A percentile compares a stretch with the other conserved stretches of the same genome.
Conservation (phyloP, 163 green algal genomes). For the Scenedesmus sp. region DNA sequence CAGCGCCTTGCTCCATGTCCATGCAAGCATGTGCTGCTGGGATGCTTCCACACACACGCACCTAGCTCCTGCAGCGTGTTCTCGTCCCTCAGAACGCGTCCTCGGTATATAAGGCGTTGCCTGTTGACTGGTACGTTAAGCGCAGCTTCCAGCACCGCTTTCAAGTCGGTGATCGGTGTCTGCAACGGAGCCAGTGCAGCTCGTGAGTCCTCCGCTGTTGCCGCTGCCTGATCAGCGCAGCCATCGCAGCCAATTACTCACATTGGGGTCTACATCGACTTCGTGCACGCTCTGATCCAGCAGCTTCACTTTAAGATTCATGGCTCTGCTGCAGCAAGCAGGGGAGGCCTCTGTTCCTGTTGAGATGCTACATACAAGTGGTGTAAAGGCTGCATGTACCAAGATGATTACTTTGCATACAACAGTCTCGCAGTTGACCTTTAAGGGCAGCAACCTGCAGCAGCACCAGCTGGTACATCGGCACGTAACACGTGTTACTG, state of each 20-base stretch:
- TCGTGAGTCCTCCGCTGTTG: not conserved
- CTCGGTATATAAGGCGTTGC: conserved; percentile 74
- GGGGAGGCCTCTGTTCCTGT: not conserved
- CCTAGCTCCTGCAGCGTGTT: conserved; percentile 51
- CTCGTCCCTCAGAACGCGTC: conserved; percentile 66
- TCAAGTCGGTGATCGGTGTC: conserved; percentile 9
- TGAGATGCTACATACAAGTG: not conserved
- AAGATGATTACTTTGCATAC: not conserved
- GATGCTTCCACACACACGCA: conserved; percentile 27
- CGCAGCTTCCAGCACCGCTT: conserved; percentile 55
- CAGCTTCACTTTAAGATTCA: conserved; percentile 55
- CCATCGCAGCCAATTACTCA: not conserved
- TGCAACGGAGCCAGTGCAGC: conserved; percentile 1
- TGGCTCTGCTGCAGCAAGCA: conserved; percentile 1
- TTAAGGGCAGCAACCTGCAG: not conserved
- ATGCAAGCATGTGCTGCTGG: not conserved
- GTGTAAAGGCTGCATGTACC: not conserved
- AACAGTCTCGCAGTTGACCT: not conserved
- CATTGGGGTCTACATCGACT: conserved; percentile 41
- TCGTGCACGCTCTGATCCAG: conserved; percentile 49
- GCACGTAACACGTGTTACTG: not conserved
- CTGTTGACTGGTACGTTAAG: conserved; percentile 64
- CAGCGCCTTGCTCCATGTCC: not conserved
- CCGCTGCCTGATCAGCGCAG: not conserved
- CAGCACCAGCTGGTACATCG: not conserved